These are phyloP conservation scores for Neurospora intermedia DNA, from an alignment of 495 filamentous ascomycete species.

Conservation along the genomic window DNA sequence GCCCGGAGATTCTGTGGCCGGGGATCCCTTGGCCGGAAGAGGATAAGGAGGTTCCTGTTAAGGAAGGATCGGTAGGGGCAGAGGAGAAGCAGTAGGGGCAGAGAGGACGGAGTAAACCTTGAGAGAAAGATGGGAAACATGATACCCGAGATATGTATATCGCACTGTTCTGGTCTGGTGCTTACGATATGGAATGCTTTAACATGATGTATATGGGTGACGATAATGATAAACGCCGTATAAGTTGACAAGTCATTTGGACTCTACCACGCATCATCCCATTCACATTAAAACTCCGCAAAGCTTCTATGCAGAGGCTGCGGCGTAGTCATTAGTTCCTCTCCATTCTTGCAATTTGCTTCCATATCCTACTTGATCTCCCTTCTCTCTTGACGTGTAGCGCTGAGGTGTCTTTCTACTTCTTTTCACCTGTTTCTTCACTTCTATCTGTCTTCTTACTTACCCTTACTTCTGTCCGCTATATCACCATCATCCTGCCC, in stretches of 20 bases:
- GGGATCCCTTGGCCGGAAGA: not conserved
- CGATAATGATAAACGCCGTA: not conserved
- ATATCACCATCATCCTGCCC: not conserved
- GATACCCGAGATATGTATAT: not conserved
- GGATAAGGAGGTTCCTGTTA: not conserved
- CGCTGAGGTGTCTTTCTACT: too few species aligned
- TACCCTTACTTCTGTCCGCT: not conserved
- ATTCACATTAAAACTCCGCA: too few species aligned
- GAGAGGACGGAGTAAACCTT: not conserved
- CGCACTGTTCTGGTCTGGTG: not conserved
- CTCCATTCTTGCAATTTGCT: not conserved
- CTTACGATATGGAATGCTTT: not conserved
- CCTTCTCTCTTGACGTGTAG: not conserved
- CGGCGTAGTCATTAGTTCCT: not conserved
- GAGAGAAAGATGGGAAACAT: not conserved
- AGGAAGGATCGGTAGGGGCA: not conserved
- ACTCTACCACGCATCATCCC: too few species aligned
- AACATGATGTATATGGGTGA: not conserved
- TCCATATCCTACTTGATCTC: not conserved
- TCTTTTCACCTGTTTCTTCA: not conserved
- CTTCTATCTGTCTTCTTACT: not conserved
- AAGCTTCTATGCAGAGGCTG: too few species aligned
- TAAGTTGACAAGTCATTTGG: too few species aligned
- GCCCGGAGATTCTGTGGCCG: not conserved
- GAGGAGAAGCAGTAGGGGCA: not conserved